Evolutionary conservation across 1,139 yeast species (phyloP), one percentile per base, ranked within the genome.

Genomic region (Yamadazyma triangularis): DNA sequence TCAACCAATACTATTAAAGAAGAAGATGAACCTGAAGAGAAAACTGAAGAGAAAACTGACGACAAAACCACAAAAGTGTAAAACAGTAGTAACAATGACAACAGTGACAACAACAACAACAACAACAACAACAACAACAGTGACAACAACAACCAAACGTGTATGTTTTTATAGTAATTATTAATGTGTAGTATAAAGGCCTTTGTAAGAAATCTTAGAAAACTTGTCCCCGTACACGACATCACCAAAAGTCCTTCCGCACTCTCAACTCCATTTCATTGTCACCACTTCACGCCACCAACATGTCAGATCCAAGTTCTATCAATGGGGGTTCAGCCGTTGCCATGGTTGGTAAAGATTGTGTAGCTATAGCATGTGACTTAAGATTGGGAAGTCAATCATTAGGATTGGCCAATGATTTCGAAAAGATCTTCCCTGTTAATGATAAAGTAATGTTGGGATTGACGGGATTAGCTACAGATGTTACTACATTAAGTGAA

Each of bases 301-400:
- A 44, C 32, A 67, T 68, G 74, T 68, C 73, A 15, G 73, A 68
- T 51, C 74, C 74, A 35, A 62, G 69, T 46, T 66, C 73, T 30
- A 64, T 68, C 39, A 68, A 68, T 49, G 46, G 48, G 60, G 98
- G 99, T 61, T 75, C 95, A 38, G 95, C 95, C 38, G 95, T 93
- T 25, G 98, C 98, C 45, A 93, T 93, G 99, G 82, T 83, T 15
- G 99, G 99, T 47, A 89, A 93, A 56, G 96, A 88, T 48, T 93
- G 99, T 65, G 88, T 93, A 38, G 98, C 98, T 28, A 89, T 93
- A 50, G 99, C 97, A 11, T 81, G 93, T 50, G 99, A 93, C 62
- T 69, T 91, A 51, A 79, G 98, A 51, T 70, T 93, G 42, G 99
- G 99, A 21, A 79, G 79, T 57, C 98, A 91, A 59, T 86, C 96